These are phyloP conservation scores for Septoria petroselini DNA, from an alignment of 2,329 filamentous ascomycete species.

Conservation along the genomic window DNA sequence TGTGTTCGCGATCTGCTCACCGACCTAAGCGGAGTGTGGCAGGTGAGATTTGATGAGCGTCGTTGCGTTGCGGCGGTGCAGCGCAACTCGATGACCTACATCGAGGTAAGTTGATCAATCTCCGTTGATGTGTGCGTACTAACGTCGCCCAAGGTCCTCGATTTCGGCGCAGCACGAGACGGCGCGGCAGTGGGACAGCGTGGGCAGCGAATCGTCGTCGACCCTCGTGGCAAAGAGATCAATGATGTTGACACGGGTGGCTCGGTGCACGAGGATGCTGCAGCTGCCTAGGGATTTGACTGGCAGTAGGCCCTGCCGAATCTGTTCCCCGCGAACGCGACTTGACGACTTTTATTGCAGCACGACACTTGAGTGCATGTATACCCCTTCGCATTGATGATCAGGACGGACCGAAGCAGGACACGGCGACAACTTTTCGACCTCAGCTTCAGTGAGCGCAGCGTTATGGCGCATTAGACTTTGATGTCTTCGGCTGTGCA, in stretches of 20 bases:
- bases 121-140: slow-evolving; percentile 25
- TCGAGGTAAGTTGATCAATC: slow-evolving; percentile 65
- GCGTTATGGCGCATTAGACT: slow-evolving; percentile 4
- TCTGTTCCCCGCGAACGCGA: slow-evolving; percentile 4
- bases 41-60: slow-evolving; percentile 95
- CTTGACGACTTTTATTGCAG: background rate
- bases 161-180: slow-evolving; percentile 92
- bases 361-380: background rate
- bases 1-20: slow-evolving; percentile 90
- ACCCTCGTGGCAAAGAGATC: slow-evolving; percentile 38
- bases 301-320: slow-evolving; percentile 13
- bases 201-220: slow-evolving; percentile 68
- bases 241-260: slow-evolving; percentile 33
- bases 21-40: slow-evolving; percentile 95
- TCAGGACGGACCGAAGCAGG: background rate
- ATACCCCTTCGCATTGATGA: background rate
- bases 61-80: slow-evolving; percentile 96
- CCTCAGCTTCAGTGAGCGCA: slow-evolving; percentile 1
- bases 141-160: slow-evolving; percentile 69
- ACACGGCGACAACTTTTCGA: background rate
- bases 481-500: background rate
- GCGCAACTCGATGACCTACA: slow-evolving; percentile 85
- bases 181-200: slow-evolving; percentile 74
- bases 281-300: slow-evolving; percentile 16
- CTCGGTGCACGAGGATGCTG: slow-evolving; percentile 19